Base-by-base conservation (phyloP, 2,329 filamentous ascomycete species). In the Aspergillus fumigatus region DNA sequence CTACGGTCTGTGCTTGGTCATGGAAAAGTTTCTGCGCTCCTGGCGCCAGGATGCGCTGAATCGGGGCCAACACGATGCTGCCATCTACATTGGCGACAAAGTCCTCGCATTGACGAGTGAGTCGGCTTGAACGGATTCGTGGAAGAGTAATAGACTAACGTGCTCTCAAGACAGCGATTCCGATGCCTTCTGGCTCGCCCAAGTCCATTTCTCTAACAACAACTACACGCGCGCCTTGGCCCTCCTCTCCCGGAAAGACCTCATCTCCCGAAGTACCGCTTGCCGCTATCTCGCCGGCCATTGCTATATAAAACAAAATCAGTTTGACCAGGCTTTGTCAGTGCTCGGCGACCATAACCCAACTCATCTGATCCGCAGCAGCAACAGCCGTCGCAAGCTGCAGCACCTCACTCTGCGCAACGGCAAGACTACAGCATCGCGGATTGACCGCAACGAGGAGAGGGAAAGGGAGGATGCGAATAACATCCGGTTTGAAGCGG, bases 1-100 rank as follows among this genome's bases (percentile, higher is more conserved):
- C 11, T 47, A 25, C 19, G 3, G 26, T 23, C 8, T 6, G 10
- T 47, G 43, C 43, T 48, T 52, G 56, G 58, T 52, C 60, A 97
- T 99, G 94, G 92, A 97, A 80, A 87, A 86, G 69, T 97, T 93
- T 76, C 83, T 99, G 70, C 88, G 92, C 72, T 88, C 90, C 70
- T 99, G 94, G 94, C 85, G 92, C 71, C 90, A 96, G 77, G 92
- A 97, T 79, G 92, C 93, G 71, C 81, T 96, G 69, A 93, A 96
- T 77, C 94, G 95, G 75, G 91, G 94, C 62, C 94, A 99, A 73
- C 92, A 97, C 74, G 93, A 97, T 63, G 90, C 93, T 35, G 94
- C 94, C 70, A 93, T 97, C 67, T 97, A 96, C 73, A 91, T 97
- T 62, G 94, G 92, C 62, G 94, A 99, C 82, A 99, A 99, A 79